phyloP scores from a whole-genome alignment of 2,329 filamentous ascomycete species.

The Cercospora canescens region DNA sequence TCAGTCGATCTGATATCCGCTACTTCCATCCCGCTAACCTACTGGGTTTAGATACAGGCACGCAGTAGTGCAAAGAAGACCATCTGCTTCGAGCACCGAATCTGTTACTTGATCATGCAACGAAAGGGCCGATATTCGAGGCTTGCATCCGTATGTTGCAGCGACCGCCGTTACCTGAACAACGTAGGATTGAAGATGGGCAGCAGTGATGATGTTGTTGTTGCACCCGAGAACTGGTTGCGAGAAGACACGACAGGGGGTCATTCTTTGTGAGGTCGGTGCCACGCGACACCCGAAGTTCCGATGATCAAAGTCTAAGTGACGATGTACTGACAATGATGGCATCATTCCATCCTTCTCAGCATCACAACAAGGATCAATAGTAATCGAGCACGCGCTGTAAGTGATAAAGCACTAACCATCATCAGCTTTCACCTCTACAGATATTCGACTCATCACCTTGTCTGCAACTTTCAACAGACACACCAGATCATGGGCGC shows the following conservation, averaged over 20 bases:
- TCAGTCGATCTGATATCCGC: no score
- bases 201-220: neutral
- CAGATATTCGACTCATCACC: neutral
- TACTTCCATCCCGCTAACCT: no score
- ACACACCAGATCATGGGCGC: conserved; percentile 48
- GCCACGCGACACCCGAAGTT: neutral
- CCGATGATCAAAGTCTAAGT: conserved; percentile 3
- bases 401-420: neutral
- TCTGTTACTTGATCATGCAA: no score
- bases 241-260: neutral
- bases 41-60: no score
- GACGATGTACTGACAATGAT: conserved; percentile 12
- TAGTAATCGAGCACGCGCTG: neutral
- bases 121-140: neutral
- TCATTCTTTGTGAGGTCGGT: neutral
- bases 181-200: neutral
- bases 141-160: neutral
- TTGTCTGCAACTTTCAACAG: neutral
- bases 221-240: neutral
- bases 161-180: neutral
- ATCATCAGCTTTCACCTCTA: neutral
- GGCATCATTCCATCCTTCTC: conserved; percentile 8
- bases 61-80: no score
- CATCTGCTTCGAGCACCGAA: no score
- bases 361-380: conserved; percentile 2